phyloP scores from a whole-genome alignment of 257 asterid species.

The Nicotiana obtusifolia region DNA sequence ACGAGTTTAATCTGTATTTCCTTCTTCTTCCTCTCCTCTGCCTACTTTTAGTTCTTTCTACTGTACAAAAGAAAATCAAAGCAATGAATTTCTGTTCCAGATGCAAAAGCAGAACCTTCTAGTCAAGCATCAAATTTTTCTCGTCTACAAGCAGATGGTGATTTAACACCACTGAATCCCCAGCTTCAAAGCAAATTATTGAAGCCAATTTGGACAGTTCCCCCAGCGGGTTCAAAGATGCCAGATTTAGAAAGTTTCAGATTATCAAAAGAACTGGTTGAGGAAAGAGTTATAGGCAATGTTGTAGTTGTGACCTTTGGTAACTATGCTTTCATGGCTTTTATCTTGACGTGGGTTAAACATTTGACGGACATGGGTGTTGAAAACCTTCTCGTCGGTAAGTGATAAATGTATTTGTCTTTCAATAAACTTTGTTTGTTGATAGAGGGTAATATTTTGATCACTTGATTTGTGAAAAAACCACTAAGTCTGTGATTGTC shows the following conservation, averaged over 20 bases:
- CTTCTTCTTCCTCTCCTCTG: neutral
- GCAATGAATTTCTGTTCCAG: neutral
- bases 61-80: neutral
- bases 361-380: slow-evolving; percentile 84
- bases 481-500: slow-evolving; percentile 1
- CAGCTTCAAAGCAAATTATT: slow-evolving; percentile 25
- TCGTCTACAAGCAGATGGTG: slow-evolving; percentile 23
- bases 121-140: slow-evolving; percentile 35
- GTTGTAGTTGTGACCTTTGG: slow-evolving; percentile 82
- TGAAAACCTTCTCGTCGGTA: slow-evolving; percentile 87
- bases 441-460: slow-evolving; percentile 11
- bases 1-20: neutral
- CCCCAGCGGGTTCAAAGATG: slow-evolving; percentile 82
- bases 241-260: slow-evolving; percentile 64
- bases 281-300: slow-evolving; percentile 70
- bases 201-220: slow-evolving; percentile 65
- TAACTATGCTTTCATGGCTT: slow-evolving; percentile 97
- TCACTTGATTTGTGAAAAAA: slow-evolving; percentile 11
- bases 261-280: slow-evolving; percentile 73
- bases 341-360: slow-evolving; percentile 95
- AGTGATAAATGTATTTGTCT: slow-evolving; percentile 24
- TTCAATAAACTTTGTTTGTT: neutral
- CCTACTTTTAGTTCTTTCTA: neutral
- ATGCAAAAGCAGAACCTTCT: slow-evolving; percentile 29
- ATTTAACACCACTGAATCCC: slow-evolving; percentile 18